Conservation (phyloP, 768 basidiomycete genomes). For the Mycena latifolia region DNA sequence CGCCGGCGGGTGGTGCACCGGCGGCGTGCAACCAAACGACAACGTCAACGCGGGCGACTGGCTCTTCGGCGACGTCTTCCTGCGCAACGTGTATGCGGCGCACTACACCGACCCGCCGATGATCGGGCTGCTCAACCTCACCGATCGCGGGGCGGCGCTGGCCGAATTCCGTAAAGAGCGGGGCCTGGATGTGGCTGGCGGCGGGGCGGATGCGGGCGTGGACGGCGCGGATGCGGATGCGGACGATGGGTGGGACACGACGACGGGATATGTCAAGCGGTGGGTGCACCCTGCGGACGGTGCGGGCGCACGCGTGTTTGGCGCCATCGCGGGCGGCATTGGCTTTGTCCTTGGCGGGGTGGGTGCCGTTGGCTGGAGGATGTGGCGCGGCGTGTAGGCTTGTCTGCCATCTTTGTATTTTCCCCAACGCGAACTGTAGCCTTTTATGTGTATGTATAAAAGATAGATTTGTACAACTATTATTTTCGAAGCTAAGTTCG, state of each 20-base stretch:
- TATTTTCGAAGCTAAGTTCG: no score
- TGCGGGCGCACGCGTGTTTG: slow-evolving; percentile 7
- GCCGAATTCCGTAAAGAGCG: slow-evolving; percentile 54
- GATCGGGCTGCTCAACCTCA: slow-evolving; percentile 61
- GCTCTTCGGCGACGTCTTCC: slow-evolving; percentile 70
- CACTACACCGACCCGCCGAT: slow-evolving; percentile 58
- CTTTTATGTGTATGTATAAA: no score
- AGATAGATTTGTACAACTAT: no score
- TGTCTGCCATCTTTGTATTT: slow-evolving; percentile 7
- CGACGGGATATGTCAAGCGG: slow-evolving; percentile 34
- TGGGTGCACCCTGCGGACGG: slow-evolving; percentile 24
- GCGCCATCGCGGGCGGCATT: slow-evolving; percentile 23
- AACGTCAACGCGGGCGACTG: slow-evolving; percentile 64
- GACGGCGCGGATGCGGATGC: background rate
- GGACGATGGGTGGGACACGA: slow-evolving; percentile 22
- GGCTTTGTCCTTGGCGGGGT: slow-evolving; percentile 31
- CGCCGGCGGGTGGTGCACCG: slow-evolving; percentile 64
- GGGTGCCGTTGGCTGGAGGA: slow-evolving; percentile 26
- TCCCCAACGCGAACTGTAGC: slow-evolving; percentile 3
- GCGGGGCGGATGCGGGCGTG: background rate
- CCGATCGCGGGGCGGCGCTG: slow-evolving; percentile 51
- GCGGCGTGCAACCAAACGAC: slow-evolving; percentile 68
- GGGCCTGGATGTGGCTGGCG: slow-evolving; percentile 50
- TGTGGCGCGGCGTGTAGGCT: slow-evolving; percentile 23
- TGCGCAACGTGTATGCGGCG: slow-evolving; percentile 68